Evolutionary conservation across 2,329 filamentous ascomycete species (phyloP).

Genomic region (Aspergillus pseudonomiae): DNA sequence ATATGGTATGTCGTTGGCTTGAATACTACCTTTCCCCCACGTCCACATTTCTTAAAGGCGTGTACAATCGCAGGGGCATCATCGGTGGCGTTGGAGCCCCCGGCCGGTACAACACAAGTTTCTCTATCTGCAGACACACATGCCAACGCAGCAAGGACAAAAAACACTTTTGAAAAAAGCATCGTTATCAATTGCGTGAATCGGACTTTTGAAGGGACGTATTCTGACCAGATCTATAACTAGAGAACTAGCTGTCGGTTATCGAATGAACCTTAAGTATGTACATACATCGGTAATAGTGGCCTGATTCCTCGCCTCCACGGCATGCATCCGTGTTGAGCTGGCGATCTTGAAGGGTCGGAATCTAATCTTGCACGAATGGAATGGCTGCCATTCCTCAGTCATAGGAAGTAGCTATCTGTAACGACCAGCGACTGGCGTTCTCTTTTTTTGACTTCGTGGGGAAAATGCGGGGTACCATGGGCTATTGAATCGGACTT

Average conservation of each 20-base stretch:
- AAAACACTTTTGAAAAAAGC: constrained; percentile 11
- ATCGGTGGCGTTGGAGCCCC: constrained; percentile 36
- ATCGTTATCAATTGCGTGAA: neutral
- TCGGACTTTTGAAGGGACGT: neutral
- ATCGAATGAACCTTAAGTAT: neutral
- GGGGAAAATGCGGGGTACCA: neutral
- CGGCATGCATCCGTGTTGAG: neutral
- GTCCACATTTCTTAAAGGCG: constrained; percentile 54
- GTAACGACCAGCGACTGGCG: neutral
- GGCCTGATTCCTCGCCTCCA: neutral
- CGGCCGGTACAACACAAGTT: constrained; percentile 17
- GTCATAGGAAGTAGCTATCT: neutral
- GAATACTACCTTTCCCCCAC: constrained; percentile 56
- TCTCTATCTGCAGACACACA: neutral
- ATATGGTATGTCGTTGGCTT: constrained; percentile 53
- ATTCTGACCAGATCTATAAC: neutral
- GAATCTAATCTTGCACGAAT: neutral
- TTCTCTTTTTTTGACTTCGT: neutral
- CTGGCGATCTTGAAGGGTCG: neutral
- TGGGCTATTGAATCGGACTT: neutral
- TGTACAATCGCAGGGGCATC: constrained; percentile 56
- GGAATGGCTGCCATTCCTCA: neutral
- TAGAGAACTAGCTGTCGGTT: constrained; percentile 15
- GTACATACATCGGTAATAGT: constrained; percentile 1
- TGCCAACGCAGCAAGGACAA: constrained; percentile 18